These are phyloP conservation scores for Bretschneidera sinensis DNA, from an alignment of 345 rosid genomes.

Conservation along the genomic window DNA sequence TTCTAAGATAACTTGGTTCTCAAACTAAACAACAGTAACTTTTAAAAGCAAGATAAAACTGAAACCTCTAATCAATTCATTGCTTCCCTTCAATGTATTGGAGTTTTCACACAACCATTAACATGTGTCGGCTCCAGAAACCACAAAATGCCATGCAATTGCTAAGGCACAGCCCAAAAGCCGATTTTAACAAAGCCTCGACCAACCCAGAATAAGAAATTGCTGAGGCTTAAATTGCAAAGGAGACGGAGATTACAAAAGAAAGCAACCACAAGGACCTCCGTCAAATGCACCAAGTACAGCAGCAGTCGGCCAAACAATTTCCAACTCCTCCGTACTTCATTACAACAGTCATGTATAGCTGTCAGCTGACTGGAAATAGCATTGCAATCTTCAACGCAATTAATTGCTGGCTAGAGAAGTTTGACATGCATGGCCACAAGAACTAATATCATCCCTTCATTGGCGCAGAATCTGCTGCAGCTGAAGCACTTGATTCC, in stretches of 20 bases:
- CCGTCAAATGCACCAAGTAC: neutral
- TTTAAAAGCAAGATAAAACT: no score
- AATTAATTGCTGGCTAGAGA: no score
- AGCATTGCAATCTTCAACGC: no score
- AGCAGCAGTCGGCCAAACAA: no score
- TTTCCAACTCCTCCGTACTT: no score
- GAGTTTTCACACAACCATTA: neutral
- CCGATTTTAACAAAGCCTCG: neutral
- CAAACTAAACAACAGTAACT: no score
- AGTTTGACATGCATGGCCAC: neutral
- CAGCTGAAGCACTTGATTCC: constrained; percentile 92
- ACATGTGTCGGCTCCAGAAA: neutral
- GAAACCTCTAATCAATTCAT: no score
- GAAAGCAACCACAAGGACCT: neutral
- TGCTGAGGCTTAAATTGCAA: no score
- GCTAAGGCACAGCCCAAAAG: neutral
- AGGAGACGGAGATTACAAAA: no score
- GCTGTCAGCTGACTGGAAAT: no score
- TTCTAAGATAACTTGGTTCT: no score
- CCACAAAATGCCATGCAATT: neutral
- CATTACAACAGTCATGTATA: no score
- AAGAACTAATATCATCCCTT: constrained; percentile 15
- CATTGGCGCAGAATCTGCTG: constrained; percentile 89
- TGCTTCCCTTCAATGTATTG: neutral
- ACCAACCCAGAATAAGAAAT: neutral